These are phyloP conservation scores for Leishmania guyanensis DNA, from an alignment of 208 protist species.

Conservation along the genomic window DNA sequence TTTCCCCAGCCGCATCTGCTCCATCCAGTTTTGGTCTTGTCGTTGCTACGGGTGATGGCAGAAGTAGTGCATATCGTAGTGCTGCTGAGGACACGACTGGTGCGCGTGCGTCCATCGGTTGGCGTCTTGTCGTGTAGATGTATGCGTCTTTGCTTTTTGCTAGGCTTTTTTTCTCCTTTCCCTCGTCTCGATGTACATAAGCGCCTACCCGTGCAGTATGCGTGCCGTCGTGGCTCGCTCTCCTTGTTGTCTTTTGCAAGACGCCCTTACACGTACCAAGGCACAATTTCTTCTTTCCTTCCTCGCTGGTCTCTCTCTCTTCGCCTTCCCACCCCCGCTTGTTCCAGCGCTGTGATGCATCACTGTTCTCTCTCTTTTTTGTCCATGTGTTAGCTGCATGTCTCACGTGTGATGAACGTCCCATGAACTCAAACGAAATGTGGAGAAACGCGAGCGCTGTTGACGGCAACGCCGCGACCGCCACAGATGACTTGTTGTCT, in stretches of 20 bases:
- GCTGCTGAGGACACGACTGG: background rate
- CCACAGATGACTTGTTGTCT: background rate
- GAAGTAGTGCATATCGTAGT: background rate
- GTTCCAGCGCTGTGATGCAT: background rate
- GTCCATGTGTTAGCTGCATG: background rate
- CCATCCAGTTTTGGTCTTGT: background rate
- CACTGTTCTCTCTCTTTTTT: background rate
- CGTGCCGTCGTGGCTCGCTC: background rate
- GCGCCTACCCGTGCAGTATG: background rate
- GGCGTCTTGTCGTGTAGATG: background rate
- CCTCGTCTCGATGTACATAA: constrained; percentile 5
- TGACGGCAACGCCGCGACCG: background rate
- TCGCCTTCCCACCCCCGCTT: background rate
- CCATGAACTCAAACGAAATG: background rate
- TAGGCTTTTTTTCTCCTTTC: background rate
- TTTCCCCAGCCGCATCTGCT: background rate
- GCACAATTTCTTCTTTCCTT: background rate
- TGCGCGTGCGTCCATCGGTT: background rate
- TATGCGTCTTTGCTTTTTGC: background rate
- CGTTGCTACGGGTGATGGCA: background rate
- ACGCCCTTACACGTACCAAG: background rate
- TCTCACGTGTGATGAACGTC: background rate
- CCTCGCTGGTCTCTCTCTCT: background rate
- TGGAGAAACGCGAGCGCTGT: background rate
- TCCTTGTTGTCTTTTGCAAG: background rate